Conservation (phyloP, 768 basidiomycete species). For the Phlegmacium glaucopus region DNA sequence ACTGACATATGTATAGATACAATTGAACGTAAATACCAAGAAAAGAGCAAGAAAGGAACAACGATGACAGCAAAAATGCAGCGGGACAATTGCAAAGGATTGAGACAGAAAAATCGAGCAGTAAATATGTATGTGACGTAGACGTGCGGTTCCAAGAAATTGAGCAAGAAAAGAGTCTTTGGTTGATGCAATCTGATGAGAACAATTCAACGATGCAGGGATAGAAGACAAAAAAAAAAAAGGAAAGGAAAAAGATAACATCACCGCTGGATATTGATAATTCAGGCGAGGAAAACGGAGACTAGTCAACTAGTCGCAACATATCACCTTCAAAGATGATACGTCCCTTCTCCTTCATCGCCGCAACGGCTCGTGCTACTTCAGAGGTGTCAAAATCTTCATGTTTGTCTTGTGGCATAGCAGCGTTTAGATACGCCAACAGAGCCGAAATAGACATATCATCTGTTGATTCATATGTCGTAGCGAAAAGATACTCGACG, state of each 20-base stretch:
- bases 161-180: neutral
- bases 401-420: conserved; percentile 74
- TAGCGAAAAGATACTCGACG: conserved; percentile 59
- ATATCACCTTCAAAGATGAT: conserved; percentile 52
- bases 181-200: neutral
- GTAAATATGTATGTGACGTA: neutral
- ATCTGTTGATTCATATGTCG: conserved; percentile 64
- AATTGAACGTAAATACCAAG: neutral
- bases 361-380: conserved; percentile 49
- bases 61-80: neutral
- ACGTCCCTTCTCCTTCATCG: conserved; percentile 43
- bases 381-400: conserved; percentile 81
- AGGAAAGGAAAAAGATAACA: neutral
- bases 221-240: neutral
- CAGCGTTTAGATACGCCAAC: conserved; percentile 70
- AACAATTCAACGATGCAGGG: neutral
- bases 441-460: conserved; percentile 69
- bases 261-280: too few species aligned
- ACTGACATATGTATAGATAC: neutral
- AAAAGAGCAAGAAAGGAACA: neutral
- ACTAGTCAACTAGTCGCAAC: conserved; percentile 27
- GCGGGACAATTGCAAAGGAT: neutral
- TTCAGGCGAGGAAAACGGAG: too few species aligned
- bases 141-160: neutral
- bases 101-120: neutral